Evolutionary conservation across 306 rosid genomes (phyloP).

Genomic region (Hippophae tibetana): DNA sequence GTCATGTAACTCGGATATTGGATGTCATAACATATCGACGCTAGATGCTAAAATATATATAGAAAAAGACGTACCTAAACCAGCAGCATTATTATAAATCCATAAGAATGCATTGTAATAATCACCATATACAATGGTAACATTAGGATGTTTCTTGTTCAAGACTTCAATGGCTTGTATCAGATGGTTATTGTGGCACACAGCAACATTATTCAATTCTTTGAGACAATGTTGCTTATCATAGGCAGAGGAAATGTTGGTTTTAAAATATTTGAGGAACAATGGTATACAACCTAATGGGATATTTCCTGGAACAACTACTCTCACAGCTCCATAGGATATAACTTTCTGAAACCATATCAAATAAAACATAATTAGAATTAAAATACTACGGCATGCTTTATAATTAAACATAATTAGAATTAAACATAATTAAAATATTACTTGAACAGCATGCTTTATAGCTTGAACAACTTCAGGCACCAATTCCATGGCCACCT

Average conservation of each 20-base stretch:
- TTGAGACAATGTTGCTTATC: conserved; percentile 6
- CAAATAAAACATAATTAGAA: too few relatives aligned
- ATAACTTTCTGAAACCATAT: conserved; percentile 6
- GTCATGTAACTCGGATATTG: too few relatives aligned
- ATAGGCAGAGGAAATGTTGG: conserved; percentile 7
- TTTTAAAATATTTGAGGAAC: conserved; percentile 9
- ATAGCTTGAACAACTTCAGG: conserved; percentile 20
- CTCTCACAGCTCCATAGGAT: conserved; percentile 7
- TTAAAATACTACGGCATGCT: too few relatives aligned
- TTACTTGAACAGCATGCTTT: conserved; percentile 11
- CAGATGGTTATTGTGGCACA: conserved; percentile 15
- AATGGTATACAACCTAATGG: conserved; percentile 14
- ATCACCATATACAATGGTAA: conserved; percentile 13
- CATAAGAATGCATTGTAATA: conserved; percentile 16
- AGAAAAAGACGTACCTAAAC: conserved; percentile 3
- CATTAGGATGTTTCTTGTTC: conserved; percentile 10
- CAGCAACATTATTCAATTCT: conserved; percentile 1
- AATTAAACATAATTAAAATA: neutral
- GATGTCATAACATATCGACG: too few relatives aligned
- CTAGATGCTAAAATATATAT: neutral
- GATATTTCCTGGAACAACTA: conserved; percentile 20
- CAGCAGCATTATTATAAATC: neutral
- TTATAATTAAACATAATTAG: neutral
- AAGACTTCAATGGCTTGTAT: conserved; percentile 6
- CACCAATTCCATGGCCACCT: conserved; percentile 6